Base-by-base conservation (phyloP, 202 grass and related monocot species). In the Brachypodium distachyon region DNA sequence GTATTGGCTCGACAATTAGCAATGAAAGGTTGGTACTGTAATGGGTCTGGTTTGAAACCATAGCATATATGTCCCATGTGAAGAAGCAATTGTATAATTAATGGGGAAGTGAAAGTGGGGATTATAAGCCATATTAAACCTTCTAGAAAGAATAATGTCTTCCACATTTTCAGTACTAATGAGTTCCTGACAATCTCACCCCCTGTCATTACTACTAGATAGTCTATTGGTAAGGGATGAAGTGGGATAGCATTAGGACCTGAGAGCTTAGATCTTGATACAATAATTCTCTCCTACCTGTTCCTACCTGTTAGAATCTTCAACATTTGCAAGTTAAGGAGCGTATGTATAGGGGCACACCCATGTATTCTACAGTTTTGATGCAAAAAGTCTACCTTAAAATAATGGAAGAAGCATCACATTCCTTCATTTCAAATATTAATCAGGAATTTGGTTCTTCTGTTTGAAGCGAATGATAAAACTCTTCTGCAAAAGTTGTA, bases 391-490 rank as follows among this genome's bases (percentile, higher is more conserved):
- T n/a, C n/a, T n/a, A 79, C 51, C 26, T 74, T 79, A 44, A 22
- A 73, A 67, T 42, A 42, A 73, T 62, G 18, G 68, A 73, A 53
- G 12, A 40, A 70, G 12, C 64, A 76, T 49, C 62, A 27, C 3
- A 12, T 1, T 31, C 9, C 12, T 47, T 66, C 17, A 17, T 85
- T 77, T 85, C 10, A 78, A 88, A 60, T 78, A 43, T 73, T 73
- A 10, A 1, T 42, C 60, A 61, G 27, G 40, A 63, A 34, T 76
- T 41, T 80, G 13, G 40, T 72, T 65, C 40, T 67, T 9, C 61
- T 81, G 40, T 69, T 75, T 76, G 29, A 64, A 76, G 14, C 56
- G 41, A 80, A 56, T 61, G 7, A 78, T 82, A 13, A 63, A n/a
- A 42, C 67, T 44, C 17, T 64, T 77, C 56, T 51, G 63, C 47